Evolutionary conservation across 106 monocot genomes (phyloP).

Genomic region (Acanthochlamys bracteata): DNA sequence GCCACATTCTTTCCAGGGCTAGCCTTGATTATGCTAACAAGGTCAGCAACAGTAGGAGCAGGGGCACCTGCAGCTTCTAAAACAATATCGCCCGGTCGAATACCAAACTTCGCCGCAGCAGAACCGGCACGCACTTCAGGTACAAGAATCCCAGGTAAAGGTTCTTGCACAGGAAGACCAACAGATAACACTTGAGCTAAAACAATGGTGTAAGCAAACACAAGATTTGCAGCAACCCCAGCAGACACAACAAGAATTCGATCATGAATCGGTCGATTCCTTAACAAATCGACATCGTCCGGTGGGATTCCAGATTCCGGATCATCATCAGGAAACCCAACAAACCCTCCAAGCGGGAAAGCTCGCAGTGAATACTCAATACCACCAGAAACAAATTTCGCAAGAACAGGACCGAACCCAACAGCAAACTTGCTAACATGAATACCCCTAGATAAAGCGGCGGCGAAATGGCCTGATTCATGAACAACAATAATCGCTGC

Average conservation of each 20-base stretch:
- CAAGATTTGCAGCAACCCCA: conserved; percentile 72
- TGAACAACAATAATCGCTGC: conserved; percentile 85
- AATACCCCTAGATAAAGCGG: conserved; percentile 69
- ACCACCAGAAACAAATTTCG: conserved; percentile 39
- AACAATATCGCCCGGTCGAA: conserved; percentile 68
- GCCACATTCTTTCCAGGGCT: conserved; percentile 30
- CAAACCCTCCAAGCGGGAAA: conserved; percentile 89
- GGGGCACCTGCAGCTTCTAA: conserved; percentile 14
- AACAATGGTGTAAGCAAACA: conserved; percentile 71
- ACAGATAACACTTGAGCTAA: conserved; percentile 59
- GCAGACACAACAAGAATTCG: conserved; percentile 83
- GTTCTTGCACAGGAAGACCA: conserved; percentile 57
- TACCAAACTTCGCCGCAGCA: conserved; percentile 51
- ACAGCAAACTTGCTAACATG: conserved; percentile 79
- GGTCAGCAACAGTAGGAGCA: conserved; percentile 35
- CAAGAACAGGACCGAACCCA: conserved; percentile 90
- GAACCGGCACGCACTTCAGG: conserved; percentile 62
- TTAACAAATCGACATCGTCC: conserved; percentile 77
- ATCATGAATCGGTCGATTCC: conserved; percentile 70
- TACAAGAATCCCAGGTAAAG: conserved; percentile 56
- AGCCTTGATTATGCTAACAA: conserved; percentile 63
- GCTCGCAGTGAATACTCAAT: conserved; percentile 90
- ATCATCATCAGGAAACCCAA: conserved; percentile 84
- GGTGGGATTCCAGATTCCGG: conserved; percentile 48
- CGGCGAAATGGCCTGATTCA: conserved; percentile 90